Conservation (phyloP, 768 basidiomycete species). For the Butyriboletus loyo region DNA sequence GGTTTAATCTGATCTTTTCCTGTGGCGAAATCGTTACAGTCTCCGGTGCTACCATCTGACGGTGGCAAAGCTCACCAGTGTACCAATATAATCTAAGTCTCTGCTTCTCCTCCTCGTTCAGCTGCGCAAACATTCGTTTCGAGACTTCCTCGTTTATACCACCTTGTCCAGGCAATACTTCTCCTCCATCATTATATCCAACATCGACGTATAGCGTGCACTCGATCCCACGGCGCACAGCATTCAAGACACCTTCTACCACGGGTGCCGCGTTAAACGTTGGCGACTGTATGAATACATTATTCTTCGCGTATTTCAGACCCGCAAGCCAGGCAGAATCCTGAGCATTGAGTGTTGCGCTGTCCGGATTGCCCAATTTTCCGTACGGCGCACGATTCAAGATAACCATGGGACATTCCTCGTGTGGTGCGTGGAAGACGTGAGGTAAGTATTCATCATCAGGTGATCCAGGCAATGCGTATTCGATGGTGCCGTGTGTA, state of each 20-base stretch:
- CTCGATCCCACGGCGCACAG: constrained; percentile 58
- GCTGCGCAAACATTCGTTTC: constrained; percentile 50
- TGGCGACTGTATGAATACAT: constrained; percentile 73
- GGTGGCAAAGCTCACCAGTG: constrained; percentile 27
- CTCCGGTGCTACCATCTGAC: background rate
- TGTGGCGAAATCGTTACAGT: constrained; percentile 2
- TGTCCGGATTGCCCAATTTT: constrained; percentile 41
- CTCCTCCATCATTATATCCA: constrained; percentile 55
- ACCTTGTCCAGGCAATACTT: constrained; percentile 64
- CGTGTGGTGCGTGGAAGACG: constrained; percentile 54
- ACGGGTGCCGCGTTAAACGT: constrained; percentile 67
- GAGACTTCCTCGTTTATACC: constrained; percentile 73
- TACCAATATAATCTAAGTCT: constrained; percentile 56
- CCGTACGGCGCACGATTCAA: constrained; percentile 62
- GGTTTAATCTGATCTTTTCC: constrained; percentile 65
- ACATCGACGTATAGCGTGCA: constrained; percentile 61
- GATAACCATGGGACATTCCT: constrained; percentile 61
- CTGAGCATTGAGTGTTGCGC: constrained; percentile 52
- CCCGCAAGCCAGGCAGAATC: constrained; percentile 68
- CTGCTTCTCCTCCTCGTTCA: constrained; percentile 44
- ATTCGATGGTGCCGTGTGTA: constrained; percentile 30
- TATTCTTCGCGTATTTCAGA: constrained; percentile 54
- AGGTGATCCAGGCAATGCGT: constrained; percentile 22
- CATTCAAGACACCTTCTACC: constrained; percentile 54
- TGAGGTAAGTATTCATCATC: constrained; percentile 60